phyloP scores from a whole-genome alignment of 1,284 basidiomycete genomes.

The Sporisorium scitamineum region DNA sequence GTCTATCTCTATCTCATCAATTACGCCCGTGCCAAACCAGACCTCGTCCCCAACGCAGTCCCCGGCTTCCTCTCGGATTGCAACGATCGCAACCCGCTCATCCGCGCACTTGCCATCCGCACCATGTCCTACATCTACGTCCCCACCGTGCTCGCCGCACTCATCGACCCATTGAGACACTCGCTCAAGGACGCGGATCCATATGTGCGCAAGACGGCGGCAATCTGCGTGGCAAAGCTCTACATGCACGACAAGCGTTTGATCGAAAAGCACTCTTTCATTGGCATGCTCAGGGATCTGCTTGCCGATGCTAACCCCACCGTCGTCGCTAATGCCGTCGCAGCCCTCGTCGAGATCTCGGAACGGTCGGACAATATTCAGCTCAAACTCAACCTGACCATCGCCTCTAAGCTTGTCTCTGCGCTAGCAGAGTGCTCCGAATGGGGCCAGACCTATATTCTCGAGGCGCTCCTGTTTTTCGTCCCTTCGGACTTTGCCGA shows the following conservation, averaged over 20 bases:
- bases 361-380: slow-evolving; percentile 87
- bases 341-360: slow-evolving; percentile 89
- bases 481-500: slow-evolving; percentile 88
- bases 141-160: slow-evolving; percentile 74
- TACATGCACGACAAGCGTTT: slow-evolving; percentile 85
- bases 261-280: slow-evolving; percentile 86
- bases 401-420: slow-evolving; percentile 84
- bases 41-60: slow-evolving; percentile 87
- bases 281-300: slow-evolving; percentile 85
- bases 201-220: slow-evolving; percentile 95
- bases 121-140: slow-evolving; percentile 94
- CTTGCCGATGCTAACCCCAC: slow-evolving; percentile 94
- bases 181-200: slow-evolving; percentile 89
- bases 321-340: slow-evolving; percentile 93
- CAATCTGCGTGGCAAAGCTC: slow-evolving; percentile 89
- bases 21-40: slow-evolving; percentile 87
- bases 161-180: slow-evolving; percentile 86
- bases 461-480: slow-evolving; percentile 92
- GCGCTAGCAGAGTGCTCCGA: slow-evolving; percentile 91
- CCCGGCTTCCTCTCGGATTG: slow-evolving; percentile 92
- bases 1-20: slow-evolving; percentile 80
- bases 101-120: slow-evolving; percentile 89
- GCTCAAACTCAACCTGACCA: slow-evolving; percentile 83
- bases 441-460: slow-evolving; percentile 99
- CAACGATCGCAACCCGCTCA: slow-evolving; percentile 88